Conservation (phyloP, 2,329 filamentous ascomycete genomes). For the Bipolaris victoriae region DNA sequence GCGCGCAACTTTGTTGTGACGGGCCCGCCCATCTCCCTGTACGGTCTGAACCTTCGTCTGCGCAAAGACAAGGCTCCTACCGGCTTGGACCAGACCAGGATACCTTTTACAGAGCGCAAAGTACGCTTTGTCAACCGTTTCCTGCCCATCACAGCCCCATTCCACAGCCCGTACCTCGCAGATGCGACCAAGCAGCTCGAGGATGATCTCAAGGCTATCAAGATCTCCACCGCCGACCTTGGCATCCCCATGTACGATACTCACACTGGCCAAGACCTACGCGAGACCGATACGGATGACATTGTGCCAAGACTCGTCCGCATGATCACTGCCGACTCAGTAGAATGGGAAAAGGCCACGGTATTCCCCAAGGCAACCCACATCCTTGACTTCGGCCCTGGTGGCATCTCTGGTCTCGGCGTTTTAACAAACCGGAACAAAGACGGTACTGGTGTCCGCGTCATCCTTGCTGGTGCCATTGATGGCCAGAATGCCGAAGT, state of each 20-base stretch:
- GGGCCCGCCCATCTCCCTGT: slow-evolving; percentile 92
- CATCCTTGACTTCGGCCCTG: slow-evolving; percentile 94
- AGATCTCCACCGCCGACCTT: slow-evolving; percentile 74
- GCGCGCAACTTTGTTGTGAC: slow-evolving; percentile 96
- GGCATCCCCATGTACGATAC: slow-evolving; percentile 87
- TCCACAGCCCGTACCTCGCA: slow-evolving; percentile 93
- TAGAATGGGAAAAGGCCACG: slow-evolving; percentile 96
- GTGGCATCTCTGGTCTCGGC: slow-evolving; percentile 94
- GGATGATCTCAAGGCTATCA: slow-evolving; percentile 82
- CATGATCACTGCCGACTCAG: slow-evolving; percentile 91
- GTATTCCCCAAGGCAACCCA: slow-evolving; percentile 90
- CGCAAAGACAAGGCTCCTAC: slow-evolving; percentile 97
- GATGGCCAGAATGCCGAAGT: slow-evolving; percentile 89
- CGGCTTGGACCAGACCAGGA: slow-evolving; percentile 92
- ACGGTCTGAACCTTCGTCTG: slow-evolving; percentile 92
- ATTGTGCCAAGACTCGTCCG: slow-evolving; percentile 85
- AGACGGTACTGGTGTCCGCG: slow-evolving; percentile 94
- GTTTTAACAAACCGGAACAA: slow-evolving; percentile 98
- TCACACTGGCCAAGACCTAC: slow-evolving; percentile 78
- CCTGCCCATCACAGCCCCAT: slow-evolving; percentile 94
- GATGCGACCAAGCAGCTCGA: slow-evolving; percentile 83
- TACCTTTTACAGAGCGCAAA: slow-evolving; percentile 95
- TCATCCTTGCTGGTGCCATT: slow-evolving; percentile 93
- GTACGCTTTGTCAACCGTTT: slow-evolving; percentile 96
- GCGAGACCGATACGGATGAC: slow-evolving; percentile 70